These are phyloP conservation scores for Nakaseomyces nivariensis DNA, from an alignment of 1,139 yeast species.

Conservation along the genomic window DNA sequence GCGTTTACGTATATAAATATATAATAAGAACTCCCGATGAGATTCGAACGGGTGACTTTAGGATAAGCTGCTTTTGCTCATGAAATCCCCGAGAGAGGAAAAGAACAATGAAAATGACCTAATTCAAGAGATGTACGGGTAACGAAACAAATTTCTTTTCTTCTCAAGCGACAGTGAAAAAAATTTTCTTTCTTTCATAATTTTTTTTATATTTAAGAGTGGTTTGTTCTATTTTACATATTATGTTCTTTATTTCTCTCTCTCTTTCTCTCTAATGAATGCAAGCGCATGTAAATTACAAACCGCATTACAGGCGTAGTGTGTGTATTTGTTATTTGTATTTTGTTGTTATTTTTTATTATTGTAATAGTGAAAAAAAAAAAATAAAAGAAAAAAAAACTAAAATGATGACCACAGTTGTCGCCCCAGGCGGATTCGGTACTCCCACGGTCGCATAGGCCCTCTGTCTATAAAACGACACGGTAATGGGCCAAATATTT, in stretches of 20 bases:
- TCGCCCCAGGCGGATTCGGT: slow-evolving; percentile 31
- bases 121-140: neutral
- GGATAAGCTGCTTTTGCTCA: too few relatives aligned
- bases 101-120: too few relatives aligned
- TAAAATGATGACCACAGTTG: slow-evolving; percentile 28
- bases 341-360: neutral
- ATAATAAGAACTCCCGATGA: too few relatives aligned
- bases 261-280: too few relatives aligned
- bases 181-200: neutral
- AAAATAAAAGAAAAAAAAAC: neutral
- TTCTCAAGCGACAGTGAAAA: neutral
- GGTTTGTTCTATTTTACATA: too few relatives aligned
- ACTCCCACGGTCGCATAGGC: slow-evolving; percentile 4
- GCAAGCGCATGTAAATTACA: neutral
- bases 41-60: too few relatives aligned
- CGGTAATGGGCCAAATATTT: neutral
- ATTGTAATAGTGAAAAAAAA: neutral
- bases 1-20: too few relatives aligned
- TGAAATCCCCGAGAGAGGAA: too few relatives aligned
- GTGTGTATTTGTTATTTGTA: neutral
- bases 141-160: neutral
- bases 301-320: neutral
- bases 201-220: too few relatives aligned
- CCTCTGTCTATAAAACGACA: neutral
- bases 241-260: too few relatives aligned